Evolutionary conservation across 2,329 filamentous ascomycete genomes (phyloP).

Genomic region (Penicillium paneum): DNA sequence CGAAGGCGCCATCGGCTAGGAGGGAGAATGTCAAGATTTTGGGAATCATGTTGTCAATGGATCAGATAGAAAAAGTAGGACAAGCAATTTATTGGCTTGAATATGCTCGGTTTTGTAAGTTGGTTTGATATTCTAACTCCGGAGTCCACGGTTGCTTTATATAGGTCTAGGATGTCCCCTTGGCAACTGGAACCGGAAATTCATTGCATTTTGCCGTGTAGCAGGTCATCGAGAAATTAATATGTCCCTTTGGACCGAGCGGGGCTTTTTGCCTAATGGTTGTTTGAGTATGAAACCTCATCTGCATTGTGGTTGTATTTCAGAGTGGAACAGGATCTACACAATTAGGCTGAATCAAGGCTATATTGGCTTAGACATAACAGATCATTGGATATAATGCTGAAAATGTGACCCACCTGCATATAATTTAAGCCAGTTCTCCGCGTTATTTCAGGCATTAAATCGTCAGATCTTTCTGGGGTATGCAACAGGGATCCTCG

Average conservation of each 20-base stretch:
- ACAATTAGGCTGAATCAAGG: constrained; percentile 17
- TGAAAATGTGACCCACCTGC: neutral
- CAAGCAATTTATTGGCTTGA: neutral
- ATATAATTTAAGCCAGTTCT: neutral
- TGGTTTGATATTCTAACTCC: no score
- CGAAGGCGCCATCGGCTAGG: constrained; percentile 4
- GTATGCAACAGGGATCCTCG: neutral
- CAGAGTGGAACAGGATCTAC: neutral
- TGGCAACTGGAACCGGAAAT: neutral
- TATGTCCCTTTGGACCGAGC: constrained; percentile 9
- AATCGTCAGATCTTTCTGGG: neutral
- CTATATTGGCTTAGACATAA: neutral
- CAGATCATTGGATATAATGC: neutral
- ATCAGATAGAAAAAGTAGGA: neutral
- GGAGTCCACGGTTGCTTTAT: neutral
- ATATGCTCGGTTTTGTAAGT: neutral
- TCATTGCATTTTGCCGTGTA: neutral
- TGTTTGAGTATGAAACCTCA: neutral
- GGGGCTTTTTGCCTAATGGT: constrained; percentile 10
- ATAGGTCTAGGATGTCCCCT: neutral
- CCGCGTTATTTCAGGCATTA: constrained; percentile 7
- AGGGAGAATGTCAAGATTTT: constrained; percentile 7
- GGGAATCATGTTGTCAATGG: constrained; percentile 1
- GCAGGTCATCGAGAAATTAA: neutral
- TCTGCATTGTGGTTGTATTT: neutral